These are phyloP conservation scores for Fusarium pilosicola DNA, from an alignment of 2,329 filamentous ascomycete genomes.

Conservation along the genomic window DNA sequence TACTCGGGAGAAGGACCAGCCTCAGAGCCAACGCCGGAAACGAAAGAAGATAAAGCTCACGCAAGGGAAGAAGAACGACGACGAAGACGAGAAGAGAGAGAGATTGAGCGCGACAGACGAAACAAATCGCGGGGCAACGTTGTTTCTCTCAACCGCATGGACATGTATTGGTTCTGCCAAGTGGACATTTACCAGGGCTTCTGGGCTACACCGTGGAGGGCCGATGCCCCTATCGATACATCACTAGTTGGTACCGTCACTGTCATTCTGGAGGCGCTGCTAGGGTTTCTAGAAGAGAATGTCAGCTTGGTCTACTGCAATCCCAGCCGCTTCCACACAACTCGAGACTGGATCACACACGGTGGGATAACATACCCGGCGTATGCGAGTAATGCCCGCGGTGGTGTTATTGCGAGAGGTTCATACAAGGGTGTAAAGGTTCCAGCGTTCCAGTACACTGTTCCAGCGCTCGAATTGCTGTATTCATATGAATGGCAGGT, in stretches of 20 bases:
- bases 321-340: accelerated
- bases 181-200: background rate
- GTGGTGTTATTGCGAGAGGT: background rate
- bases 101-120: background rate
- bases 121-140: background rate
- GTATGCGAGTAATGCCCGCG: background rate
- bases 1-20: accelerated
- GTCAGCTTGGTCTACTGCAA: background rate
- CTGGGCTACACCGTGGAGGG: background rate
- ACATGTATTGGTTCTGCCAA: background rate
- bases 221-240: background rate
- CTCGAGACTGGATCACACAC: background rate
- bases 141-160: background rate
- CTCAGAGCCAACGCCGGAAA: background rate
- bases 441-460: background rate
- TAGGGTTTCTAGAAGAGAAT: background rate
- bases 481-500: background rate
- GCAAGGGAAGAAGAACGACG: background rate
- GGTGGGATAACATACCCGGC: background rate
- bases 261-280: background rate
- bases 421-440: background rate
- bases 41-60: background rate
- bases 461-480: background rate
- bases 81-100: background rate
- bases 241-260: background rate